Conservation (phyloP, 129 eudicot genomes). For the carrot (Daucus carota) region DH1_v3.0 NC_030388.2:23554001-23554500, state of each 20-base stretch:
- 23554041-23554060: conserved; percentile 74
- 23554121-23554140: conserved; percentile 37
- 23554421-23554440: neutral
- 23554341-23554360: conserved; percentile 98
- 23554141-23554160: neutral
- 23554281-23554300: conserved; percentile 82
- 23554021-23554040: conserved; percentile 1
- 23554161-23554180: neutral
- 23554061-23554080: conserved; percentile 65
- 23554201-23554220: too few relatives aligned
- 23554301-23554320: conserved; percentile 84
- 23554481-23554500: too few relatives aligned
- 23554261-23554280: conserved; percentile 78
- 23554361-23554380: conserved; percentile 10
- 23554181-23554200: too few relatives aligned
- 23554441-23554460: too few relatives aligned
- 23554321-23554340: conserved; percentile 94
- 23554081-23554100: conserved; percentile 77
- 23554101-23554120: conserved; percentile 85
- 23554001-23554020: too few relatives aligned
- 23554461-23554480: too few relatives aligned
- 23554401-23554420: neutral
- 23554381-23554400: neutral
- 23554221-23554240: conserved; percentile 68
- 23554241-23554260: conserved; percentile 89